phyloP scores from a whole-genome alignment of 768 basidiomycete genomes.

The Exidia glandulosa region DNA sequence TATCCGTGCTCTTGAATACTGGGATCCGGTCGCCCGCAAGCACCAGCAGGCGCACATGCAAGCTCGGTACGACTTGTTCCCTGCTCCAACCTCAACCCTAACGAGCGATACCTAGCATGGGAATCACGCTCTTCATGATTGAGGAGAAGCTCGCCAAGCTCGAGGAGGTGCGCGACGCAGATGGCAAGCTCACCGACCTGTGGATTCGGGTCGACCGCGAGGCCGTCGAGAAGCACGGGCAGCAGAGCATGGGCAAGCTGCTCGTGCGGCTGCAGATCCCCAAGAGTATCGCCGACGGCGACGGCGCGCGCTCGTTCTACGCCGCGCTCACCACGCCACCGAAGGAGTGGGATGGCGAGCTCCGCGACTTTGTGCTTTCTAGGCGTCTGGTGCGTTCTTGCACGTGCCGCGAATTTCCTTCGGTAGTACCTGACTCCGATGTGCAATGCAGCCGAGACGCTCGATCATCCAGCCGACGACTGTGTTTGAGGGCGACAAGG shows the following conservation, averaged over 20 bases:
- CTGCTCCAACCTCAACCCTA: background rate
- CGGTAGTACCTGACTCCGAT: background rate
- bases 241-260: conserved; percentile 57
- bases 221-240: conserved; percentile 53
- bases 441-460: conserved; percentile 54
- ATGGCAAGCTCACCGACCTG: conserved; percentile 53
- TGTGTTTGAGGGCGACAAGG: conserved; percentile 51
- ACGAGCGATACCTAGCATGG: conserved; percentile 38
- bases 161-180: conserved; percentile 49
- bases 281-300: conserved; percentile 76
- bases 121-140: conserved; percentile 74
- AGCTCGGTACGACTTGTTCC: conserved; percentile 45
- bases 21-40: conserved; percentile 68
- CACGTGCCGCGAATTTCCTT: background rate
- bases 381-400: conserved; percentile 57
- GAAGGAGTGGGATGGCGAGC: conserved; percentile 59
- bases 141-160: conserved; percentile 56
- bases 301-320: conserved; percentile 71
- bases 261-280: conserved; percentile 73
- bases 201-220: conserved; percentile 69
- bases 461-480: conserved; percentile 80
- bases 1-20: conserved; percentile 68
- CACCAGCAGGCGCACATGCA: conserved; percentile 91
- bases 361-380: conserved; percentile 63
- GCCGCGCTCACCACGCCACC: conserved; percentile 67